These are phyloP conservation scores for Diaporthe sp. DNA, from an alignment of 2,329 filamentous ascomycete species.

Conservation along the genomic window DNA sequence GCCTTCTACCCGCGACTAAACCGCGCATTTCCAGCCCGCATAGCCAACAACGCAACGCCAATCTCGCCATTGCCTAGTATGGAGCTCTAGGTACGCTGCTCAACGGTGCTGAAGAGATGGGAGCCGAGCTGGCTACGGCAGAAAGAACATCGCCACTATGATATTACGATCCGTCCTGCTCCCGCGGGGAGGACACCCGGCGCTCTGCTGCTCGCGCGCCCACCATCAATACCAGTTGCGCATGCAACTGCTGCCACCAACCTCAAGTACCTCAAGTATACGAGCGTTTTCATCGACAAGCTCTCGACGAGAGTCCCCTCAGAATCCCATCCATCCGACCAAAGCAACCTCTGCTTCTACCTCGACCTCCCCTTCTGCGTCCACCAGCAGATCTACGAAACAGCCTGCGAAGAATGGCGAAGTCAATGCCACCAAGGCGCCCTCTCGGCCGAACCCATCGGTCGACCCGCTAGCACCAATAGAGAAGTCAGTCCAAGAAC, in stretches of 20 bases:
- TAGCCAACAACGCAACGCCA: neutral
- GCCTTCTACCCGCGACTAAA: neutral
- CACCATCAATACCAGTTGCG: slow-evolving; percentile 31
- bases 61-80: neutral
- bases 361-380: neutral
- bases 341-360: neutral
- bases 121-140: slow-evolving; percentile 14
- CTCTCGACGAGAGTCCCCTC: slow-evolving; percentile 26
- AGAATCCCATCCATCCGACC: neutral
- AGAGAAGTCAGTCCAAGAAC: slow-evolving; percentile 82
- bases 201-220: slow-evolving; percentile 32
- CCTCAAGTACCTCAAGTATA: slow-evolving; percentile 10
- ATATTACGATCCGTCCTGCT: slow-evolving; percentile 35
- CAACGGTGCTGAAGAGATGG: slow-evolving; percentile 17
- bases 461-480: slow-evolving; percentile 73
- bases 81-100: slow-evolving; percentile 18
- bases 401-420: neutral
- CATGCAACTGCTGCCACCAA: slow-evolving; percentile 27
- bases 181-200: slow-evolving; percentile 25
- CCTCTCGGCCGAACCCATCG: slow-evolving; percentile 29
- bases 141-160: slow-evolving; percentile 21
- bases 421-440: neutral
- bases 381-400: neutral
- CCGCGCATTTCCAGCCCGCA: neutral
- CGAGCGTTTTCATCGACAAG: slow-evolving; percentile 35